These are phyloP conservation scores for Botrytis cinerea DNA, from an alignment of 2,329 filamentous ascomycete genomes.

Conservation along the genomic window DNA sequence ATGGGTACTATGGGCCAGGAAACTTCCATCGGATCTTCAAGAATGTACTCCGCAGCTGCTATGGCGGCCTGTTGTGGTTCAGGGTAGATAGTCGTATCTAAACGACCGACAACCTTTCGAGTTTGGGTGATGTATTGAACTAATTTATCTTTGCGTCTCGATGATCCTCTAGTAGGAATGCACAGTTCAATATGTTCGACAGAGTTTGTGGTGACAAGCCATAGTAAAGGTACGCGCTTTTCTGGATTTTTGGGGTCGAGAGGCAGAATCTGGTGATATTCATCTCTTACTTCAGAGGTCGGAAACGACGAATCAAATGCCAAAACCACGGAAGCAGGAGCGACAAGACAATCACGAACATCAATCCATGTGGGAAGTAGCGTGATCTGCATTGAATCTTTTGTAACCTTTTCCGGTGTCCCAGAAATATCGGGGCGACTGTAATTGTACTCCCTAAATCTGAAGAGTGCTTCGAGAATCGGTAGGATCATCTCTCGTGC, in stretches of 20 bases:
- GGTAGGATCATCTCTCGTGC: conserved; percentile 53
- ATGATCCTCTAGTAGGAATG: conserved; percentile 27
- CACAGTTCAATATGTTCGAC: conserved; percentile 41
- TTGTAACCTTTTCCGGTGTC: conserved; percentile 37
- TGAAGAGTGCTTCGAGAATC: conserved; percentile 54
- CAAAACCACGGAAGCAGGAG: conserved; percentile 33
- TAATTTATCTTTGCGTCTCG: conserved; percentile 33
- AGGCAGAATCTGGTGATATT: conserved; percentile 28
- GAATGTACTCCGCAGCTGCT: conserved; percentile 34
- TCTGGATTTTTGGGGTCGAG: conserved; percentile 23
- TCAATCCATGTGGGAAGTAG: conserved; percentile 35
- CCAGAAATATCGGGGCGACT: conserved; percentile 33
- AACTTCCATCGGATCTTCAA: conserved; percentile 16
- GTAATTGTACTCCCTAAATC: conserved; percentile 44
- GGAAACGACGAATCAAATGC: conserved; percentile 33
- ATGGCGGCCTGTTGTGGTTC: conserved; percentile 35
- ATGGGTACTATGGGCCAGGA: conserved; percentile 35
- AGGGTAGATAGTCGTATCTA: conserved; percentile 25
- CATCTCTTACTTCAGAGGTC: conserved; percentile 19
- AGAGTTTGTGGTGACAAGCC: conserved; percentile 37
- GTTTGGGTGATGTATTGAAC: conserved; percentile 35
- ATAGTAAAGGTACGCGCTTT: conserved; percentile 33
- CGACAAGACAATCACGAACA: conserved; percentile 22
- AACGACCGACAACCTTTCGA: conserved; percentile 31
- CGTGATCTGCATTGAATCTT: conserved; percentile 31